Evolutionary conservation across 31 red algal species (phyloP).

Genomic region (Asparagopsis taxiformis): DNA sequence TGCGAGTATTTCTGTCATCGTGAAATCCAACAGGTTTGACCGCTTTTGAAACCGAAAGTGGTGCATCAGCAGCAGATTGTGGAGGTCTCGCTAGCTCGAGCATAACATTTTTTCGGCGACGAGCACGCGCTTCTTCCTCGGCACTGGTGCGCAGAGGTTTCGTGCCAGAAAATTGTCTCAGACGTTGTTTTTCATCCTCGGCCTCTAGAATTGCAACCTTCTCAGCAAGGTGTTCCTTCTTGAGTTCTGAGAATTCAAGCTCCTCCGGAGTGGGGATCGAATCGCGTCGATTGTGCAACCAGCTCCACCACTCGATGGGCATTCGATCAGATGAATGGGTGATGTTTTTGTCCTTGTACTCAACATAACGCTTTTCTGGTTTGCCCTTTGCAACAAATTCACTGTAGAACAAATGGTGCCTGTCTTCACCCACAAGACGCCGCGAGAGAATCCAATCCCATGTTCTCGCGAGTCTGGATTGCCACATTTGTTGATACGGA

Average conservation of each 20-base stretch:
- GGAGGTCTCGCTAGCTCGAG: conserved; percentile 26
- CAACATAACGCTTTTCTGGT: conserved; percentile 42
- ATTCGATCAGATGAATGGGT: conserved; percentile 31
- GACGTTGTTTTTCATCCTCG: conserved; percentile 47
- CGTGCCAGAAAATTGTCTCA: conserved; percentile 29
- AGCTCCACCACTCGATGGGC: conserved; percentile 46
- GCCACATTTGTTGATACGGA: conserved; percentile 35
- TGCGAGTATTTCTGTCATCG: too few relatives aligned
- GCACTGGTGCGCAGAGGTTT: not conserved
- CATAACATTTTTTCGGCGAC: conserved; percentile 25
- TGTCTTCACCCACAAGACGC: conserved; percentile 32
- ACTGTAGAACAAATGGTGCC: conserved; percentile 37
- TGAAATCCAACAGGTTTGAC: too few relatives aligned
- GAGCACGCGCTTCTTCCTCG: conserved; percentile 10
- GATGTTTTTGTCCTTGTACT: conserved; percentile 56
- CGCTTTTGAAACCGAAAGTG: too few relatives aligned
- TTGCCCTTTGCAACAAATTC: conserved; percentile 41
- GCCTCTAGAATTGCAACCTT: conserved; percentile 31
- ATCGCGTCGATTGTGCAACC: conserved; percentile 45
- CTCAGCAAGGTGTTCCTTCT: conserved; percentile 14
- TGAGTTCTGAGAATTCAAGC: conserved; percentile 10
- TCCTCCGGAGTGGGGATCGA: conserved; percentile 10
- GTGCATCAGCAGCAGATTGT: not conserved
- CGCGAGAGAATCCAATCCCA: conserved; percentile 41
- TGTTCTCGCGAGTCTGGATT: conserved; percentile 6